Base-by-base conservation (phyloP, 148 eudicot species). In the Heliamphora exappendiculata region DNA sequence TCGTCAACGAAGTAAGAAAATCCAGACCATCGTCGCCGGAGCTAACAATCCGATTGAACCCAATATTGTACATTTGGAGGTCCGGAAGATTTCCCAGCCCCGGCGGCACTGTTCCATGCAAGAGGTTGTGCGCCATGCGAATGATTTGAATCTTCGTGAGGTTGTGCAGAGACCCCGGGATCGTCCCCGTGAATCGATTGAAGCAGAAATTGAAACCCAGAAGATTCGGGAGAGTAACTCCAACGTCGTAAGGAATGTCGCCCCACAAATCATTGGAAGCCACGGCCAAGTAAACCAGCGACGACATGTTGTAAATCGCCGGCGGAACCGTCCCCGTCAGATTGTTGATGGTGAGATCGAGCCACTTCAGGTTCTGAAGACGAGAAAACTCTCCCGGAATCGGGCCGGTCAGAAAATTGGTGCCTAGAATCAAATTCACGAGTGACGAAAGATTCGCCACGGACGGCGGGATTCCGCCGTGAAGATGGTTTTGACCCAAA, bases 181-280 rank as follows among this genome's bases (percentile, higher is more conserved):
- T 78, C 7, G 74, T 37, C 14, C 87, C 83, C 0, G 81, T 78
- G 78, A 82, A 80, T 45, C 80, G 75, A 76, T 85, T 85, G 47
- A 80, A 36, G 55, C 87, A 85, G 58, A 82, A 80, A 36, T 66
- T 55, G 39, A 81, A 77, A 39, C 11, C 74, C 22, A 36, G 71
- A 55, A 85, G 82, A 72, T 83, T 85, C 22, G 88, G 86, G 53
- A 83, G 79, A 34, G 70, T 85, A 17, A 60, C 55, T 19, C 85
- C 85, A 6, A 85, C 77, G 70, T 82, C 64, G 33, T 53, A 63
- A 37, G 87, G 87, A 22, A 85, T 14, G 3, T 57, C 53, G 54
- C 87, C 84, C 82, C 67, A 73, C 63, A 84, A 77, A 24, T 75
- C 17, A 76, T 81, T 84, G 34, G 85, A 69, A 54, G 82, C 87